Percentiles rank a stretch among this genome's conserved stretches.
Conservation (phyloP, 1,139 yeast genomes). For the Barnettozyma hawaiiensis region DNA sequence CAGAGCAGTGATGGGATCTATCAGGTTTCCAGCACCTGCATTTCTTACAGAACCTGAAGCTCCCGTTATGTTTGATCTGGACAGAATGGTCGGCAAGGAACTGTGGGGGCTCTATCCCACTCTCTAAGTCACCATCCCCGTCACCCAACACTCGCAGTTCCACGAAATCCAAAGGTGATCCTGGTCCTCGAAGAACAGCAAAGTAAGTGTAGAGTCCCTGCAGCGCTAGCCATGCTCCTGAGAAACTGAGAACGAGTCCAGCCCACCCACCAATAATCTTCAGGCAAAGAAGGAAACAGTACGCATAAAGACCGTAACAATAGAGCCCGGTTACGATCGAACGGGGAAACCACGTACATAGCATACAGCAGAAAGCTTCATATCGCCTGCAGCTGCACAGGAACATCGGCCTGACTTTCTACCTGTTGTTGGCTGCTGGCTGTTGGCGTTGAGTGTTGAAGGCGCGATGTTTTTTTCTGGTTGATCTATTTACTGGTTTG, state of each 20-base stretch:
- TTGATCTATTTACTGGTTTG: too few relatives aligned
- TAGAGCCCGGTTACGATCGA: constrained; percentile 45
- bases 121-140: background rate
- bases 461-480: too few relatives aligned
- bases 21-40: constrained; percentile 93
- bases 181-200: constrained; percentile 59
- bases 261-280: constrained; percentile 23
- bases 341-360: constrained; percentile 56
- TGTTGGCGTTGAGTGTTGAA: too few relatives aligned
- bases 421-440: too few relatives aligned
- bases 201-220: constrained; percentile 43
- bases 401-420: too few relatives aligned
- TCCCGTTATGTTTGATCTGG: constrained; percentile 37
- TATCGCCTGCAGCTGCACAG: constrained; percentile 6
- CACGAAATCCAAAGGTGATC: constrained; percentile 50
- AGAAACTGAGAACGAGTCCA: constrained; percentile 16
- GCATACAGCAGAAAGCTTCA: constrained; percentile 38
- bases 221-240: constrained; percentile 17
- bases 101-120: constrained; percentile 35
- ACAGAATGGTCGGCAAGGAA: constrained; percentile 31
- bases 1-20: constrained; percentile 83
- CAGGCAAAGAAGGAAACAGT: constrained; percentile 28
- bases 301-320: constrained; percentile 54
- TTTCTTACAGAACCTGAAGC: constrained; percentile 58
- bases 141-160: constrained; percentile 28